Conservation (phyloP, 2,329 filamentous ascomycete genomes). For the Herpotrichia juniperi region DNA sequence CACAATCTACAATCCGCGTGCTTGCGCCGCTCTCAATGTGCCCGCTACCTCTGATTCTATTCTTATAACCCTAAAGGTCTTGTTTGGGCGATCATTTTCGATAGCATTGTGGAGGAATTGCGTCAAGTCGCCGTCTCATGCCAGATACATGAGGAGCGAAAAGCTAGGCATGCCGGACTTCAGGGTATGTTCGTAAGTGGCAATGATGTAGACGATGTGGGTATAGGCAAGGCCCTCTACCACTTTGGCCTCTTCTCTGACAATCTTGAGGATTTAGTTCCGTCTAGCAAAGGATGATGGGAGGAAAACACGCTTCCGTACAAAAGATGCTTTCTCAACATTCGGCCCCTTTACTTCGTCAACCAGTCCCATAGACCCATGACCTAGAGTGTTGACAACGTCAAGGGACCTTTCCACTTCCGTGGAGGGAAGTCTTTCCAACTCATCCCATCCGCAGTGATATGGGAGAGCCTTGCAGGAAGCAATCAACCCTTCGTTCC, state of each 20-base stretch:
- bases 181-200: conserved; percentile 3
- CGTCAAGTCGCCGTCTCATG: conserved; percentile 7
- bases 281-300: conserved; percentile 1
- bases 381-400: conserved; percentile 3
- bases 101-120: conserved; percentile 5
- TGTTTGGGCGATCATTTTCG: too few species aligned
- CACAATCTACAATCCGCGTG: conserved; percentile 60
- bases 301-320: conserved; percentile 10
- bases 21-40: conserved; percentile 63
- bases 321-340: not conserved
- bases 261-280: conserved; percentile 2
- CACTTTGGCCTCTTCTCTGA: conserved; percentile 7
- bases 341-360: conserved; percentile 9
- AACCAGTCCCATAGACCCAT: conserved; percentile 7
- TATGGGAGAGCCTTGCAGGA: not conserved
- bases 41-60: too few species aligned
- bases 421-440: not conserved
- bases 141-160: conserved; percentile 11
- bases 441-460: not conserved
- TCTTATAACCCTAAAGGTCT: too few species aligned
- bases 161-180: conserved; percentile 3
- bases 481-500: too few species aligned
- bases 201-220: conserved; percentile 12
- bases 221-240: conserved; percentile 2
- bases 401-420: conserved; percentile 1